These are phyloP conservation scores for Fusarium graminum DNA, from an alignment of 2,329 filamentous ascomycete species.

Conservation along the genomic window DNA sequence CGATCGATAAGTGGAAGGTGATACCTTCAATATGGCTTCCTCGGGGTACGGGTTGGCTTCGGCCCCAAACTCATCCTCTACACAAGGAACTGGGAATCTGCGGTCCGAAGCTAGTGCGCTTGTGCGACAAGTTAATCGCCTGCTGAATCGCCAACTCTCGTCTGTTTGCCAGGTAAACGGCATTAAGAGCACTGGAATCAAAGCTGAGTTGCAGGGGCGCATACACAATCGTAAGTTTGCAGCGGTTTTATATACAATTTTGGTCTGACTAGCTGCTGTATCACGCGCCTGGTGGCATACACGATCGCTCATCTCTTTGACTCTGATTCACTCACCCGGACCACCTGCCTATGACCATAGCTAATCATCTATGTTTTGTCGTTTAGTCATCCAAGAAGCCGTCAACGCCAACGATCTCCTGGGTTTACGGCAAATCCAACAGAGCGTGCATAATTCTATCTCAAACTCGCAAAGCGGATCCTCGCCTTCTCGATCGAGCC, in stretches of 20 bases:
- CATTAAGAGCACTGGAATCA: slow-evolving; percentile 84
- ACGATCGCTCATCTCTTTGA: not conserved
- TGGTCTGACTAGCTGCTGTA: slow-evolving; percentile 1
- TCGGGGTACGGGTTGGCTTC: slow-evolving; percentile 43
- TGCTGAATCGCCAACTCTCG: slow-evolving; percentile 76
- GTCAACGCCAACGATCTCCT: slow-evolving; percentile 54
- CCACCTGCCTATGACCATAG: not conserved
- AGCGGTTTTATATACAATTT: not conserved
- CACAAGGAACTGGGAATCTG: slow-evolving; percentile 48
- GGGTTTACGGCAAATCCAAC: slow-evolving; percentile 60
- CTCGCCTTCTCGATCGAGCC: slow-evolving; percentile 37
- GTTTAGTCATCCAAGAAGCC: slow-evolving; percentile 59
- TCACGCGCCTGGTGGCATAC: not conserved
- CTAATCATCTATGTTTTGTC: slow-evolving; percentile 29
- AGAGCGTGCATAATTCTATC: slow-evolving; percentile 57
- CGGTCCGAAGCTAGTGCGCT: slow-evolving; percentile 61
- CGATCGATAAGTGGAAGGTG: slow-evolving; percentile 23
- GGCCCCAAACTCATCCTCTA: slow-evolving; percentile 31
- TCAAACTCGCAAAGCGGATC: slow-evolving; percentile 45
- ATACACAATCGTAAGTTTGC: slow-evolving; percentile 79
- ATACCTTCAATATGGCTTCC: slow-evolving; percentile 45
- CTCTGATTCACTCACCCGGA: slow-evolving; percentile 1
- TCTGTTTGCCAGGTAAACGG: slow-evolving; percentile 81
- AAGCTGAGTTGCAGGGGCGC: slow-evolving; percentile 82
- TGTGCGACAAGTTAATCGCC: slow-evolving; percentile 59